Evolutionary conservation across 2,329 filamentous ascomycete genomes (phyloP).

Genomic region (Verticillium nonalfalfae): DNA sequence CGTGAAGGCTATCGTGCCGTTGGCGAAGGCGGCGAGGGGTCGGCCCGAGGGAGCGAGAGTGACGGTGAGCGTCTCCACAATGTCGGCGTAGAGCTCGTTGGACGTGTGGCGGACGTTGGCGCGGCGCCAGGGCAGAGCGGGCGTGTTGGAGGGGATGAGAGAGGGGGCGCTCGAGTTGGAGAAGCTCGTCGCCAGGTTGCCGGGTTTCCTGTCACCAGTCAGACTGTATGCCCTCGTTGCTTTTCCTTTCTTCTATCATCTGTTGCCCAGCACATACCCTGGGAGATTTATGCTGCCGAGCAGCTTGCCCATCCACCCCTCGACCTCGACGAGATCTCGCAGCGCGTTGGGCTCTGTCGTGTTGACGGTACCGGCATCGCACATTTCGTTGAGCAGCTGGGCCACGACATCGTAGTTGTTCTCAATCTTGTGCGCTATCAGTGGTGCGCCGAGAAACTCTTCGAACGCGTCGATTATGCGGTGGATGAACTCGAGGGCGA

Average conservation of each 20-base stretch:
- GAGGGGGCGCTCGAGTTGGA: slow-evolving; percentile 31
- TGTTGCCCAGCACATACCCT: slow-evolving; percentile 37
- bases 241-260: background rate
- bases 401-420: slow-evolving; percentile 88
- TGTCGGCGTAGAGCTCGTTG: slow-evolving; percentile 94
- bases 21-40: slow-evolving; percentile 77
- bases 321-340: slow-evolving; percentile 85
- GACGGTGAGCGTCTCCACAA: slow-evolving; percentile 83
- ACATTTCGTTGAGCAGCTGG: slow-evolving; percentile 92
- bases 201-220: slow-evolving; percentile 28
- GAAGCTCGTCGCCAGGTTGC: slow-evolving; percentile 26
- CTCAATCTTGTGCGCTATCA: slow-evolving; percentile 83
- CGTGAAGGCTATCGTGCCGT: slow-evolving; percentile 91
- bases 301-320: slow-evolving; percentile 83
- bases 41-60: slow-evolving; percentile 87
- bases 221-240: background rate
- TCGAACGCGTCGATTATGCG: slow-evolving; percentile 87
- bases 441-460: slow-evolving; percentile 84
- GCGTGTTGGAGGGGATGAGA: slow-evolving; percentile 37
- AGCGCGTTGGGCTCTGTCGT: slow-evolving; percentile 93
- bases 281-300: slow-evolving; percentile 82
- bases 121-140: slow-evolving; percentile 76
- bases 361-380: slow-evolving; percentile 81
- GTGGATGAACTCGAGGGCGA: slow-evolving; percentile 91
- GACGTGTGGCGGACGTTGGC: slow-evolving; percentile 92